Conservation (phyloP, 2,329 filamentous ascomycete species). For the Curvularia lunata region DNA sequence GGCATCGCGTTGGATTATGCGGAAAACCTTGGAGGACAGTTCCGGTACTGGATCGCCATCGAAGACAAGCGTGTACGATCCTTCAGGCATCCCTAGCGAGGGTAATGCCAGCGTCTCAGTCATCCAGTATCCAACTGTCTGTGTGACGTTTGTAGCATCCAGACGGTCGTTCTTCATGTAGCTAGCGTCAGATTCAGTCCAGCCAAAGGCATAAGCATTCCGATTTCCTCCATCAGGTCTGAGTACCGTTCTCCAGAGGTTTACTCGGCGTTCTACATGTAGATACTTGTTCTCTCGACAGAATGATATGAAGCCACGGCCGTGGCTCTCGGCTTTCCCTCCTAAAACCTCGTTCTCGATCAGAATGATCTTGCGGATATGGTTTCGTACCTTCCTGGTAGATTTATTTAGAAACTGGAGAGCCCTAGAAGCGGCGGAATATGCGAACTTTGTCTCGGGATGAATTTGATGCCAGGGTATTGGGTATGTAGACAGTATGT, state of each 20-base stretch:
- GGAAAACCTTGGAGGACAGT: background rate
- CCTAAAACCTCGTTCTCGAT: background rate
- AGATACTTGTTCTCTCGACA: conserved; percentile 11
- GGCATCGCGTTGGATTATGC: background rate
- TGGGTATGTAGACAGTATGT: background rate
- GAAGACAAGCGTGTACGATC: conserved; percentile 13
- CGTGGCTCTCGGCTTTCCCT: conserved; percentile 8
- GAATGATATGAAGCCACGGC: conserved; percentile 13
- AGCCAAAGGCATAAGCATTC: no score
- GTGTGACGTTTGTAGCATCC: background rate
- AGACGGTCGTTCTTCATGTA: background rate
- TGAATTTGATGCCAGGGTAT: background rate
- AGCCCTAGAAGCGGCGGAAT: background rate
- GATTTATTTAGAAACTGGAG: background rate
- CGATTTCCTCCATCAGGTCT: background rate
- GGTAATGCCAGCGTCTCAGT: conserved; percentile 9
- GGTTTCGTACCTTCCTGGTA: background rate
- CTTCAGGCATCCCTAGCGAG: conserved; percentile 14
- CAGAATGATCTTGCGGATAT: background rate
- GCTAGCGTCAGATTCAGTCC: no score
- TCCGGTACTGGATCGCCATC: conserved; percentile 11
- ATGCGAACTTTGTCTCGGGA: background rate
- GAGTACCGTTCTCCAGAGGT: conserved; percentile 2
- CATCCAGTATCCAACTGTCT: conserved; percentile 5
- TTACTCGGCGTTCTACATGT: conserved; percentile 4